Percentiles rank a stretch among this genome's conserved stretches.
Conservation (phyloP, 345 rosid genomes). For the Populus ilicifolia region DNA sequence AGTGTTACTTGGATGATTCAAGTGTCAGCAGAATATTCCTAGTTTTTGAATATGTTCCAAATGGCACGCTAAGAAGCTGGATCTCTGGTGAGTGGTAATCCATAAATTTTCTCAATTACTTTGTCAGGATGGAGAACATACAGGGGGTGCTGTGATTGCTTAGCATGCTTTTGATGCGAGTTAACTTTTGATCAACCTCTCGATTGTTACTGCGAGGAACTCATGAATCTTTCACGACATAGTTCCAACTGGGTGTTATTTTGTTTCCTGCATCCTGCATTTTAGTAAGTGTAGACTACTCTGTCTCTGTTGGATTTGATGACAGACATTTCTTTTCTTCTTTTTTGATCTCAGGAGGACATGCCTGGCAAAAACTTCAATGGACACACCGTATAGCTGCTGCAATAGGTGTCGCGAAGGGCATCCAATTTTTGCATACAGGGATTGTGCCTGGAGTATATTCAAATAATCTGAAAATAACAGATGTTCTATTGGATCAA, state of each 20-base stretch:
- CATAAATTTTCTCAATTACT: constrained; percentile 1
- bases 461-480: constrained; percentile 71
- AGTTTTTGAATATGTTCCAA: constrained; percentile 79
- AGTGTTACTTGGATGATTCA: constrained; percentile 88
- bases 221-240: neutral
- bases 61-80: constrained; percentile 85
- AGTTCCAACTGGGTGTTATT: neutral
- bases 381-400: constrained; percentile 86
- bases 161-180: neutral
- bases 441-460: constrained; percentile 83
- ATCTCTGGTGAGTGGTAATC: constrained; percentile 83
- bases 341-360: constrained; percentile 36
- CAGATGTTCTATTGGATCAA: constrained; percentile 80
- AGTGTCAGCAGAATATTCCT: constrained; percentile 90
- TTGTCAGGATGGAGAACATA: neutral
- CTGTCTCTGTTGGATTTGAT: neutral
- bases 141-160: neutral
- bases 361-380: constrained; percentile 40
- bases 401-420: constrained; percentile 82
- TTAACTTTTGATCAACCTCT: neutral
- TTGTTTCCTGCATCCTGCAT: neutral
- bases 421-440: constrained; percentile 86
- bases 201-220: neutral
- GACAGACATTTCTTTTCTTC: constrained; percentile 5
- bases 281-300: neutral